These are phyloP conservation scores for Talaromyces rugulosus DNA, from an alignment of 2,329 filamentous ascomycete species.

Conservation along the genomic window DNA sequence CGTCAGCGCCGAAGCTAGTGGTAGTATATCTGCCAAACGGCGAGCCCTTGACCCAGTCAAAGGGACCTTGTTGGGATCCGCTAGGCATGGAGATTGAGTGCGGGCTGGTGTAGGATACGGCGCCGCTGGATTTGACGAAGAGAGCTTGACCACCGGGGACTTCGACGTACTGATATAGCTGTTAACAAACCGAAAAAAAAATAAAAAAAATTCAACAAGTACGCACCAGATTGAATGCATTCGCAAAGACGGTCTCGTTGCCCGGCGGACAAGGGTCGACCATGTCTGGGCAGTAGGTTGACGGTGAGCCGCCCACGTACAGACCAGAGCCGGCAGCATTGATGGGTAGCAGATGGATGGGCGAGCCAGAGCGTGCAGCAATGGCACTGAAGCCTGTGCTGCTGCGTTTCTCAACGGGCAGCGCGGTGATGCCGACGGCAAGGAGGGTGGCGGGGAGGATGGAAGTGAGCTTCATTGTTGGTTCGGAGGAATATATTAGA, in stretches of 20 bases:
- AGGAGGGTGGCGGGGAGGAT: conserved; percentile 17
- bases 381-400: conserved; percentile 40
- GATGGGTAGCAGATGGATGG: conserved; percentile 46
- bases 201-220: not conserved
- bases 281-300: conserved; percentile 48
- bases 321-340: conserved; percentile 48
- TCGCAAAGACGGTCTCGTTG: conserved; percentile 44
- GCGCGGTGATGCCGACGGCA: conserved; percentile 20
- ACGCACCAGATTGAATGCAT: conserved; percentile 32
- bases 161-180: conserved; percentile 37
- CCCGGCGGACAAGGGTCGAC: conserved; percentile 43
- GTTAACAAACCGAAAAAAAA: conserved; percentile 18
- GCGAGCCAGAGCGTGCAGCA: conserved; percentile 43
- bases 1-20: conserved; percentile 30
- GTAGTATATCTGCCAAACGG: conserved; percentile 29
- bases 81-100: conserved; percentile 52
- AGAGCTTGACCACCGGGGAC: conserved; percentile 62
- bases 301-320: conserved; percentile 45
- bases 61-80: conserved; percentile 50
- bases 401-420: conserved; percentile 15
- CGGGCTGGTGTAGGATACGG: conserved; percentile 53
- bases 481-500: not conserved
- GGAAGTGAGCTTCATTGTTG: conserved; percentile 21
- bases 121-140: conserved; percentile 53
- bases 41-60: conserved; percentile 33